phyloP scores from a whole-genome alignment of 2,329 filamentous ascomycete species.

The Chalara sp. region DNA sequence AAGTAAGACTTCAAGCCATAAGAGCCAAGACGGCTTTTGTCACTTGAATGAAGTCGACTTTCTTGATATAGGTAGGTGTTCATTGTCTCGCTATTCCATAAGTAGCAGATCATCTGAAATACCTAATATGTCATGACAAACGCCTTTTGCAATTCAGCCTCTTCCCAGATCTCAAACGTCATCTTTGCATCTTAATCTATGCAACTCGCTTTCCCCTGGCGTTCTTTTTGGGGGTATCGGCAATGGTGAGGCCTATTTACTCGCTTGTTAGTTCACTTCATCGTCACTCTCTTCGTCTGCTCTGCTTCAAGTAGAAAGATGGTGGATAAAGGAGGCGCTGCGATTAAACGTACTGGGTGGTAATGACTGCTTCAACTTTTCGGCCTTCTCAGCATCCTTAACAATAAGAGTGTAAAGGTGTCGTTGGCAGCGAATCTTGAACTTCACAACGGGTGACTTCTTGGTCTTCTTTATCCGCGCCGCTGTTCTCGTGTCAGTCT shows the following conservation, averaged over 20 bases:
- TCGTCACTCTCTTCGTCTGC: slow-evolving; percentile 2
- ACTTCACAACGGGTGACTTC: slow-evolving; percentile 91
- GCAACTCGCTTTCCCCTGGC: slow-evolving; percentile 29
- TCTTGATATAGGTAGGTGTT: too few relatives aligned
- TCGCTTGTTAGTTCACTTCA: slow-evolving; percentile 2
- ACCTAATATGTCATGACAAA: slow-evolving; percentile 15
- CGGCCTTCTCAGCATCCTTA: slow-evolving; percentile 98
- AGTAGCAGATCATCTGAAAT: slow-evolving; percentile 12
- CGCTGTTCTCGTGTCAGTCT: slow-evolving; percentile 43
- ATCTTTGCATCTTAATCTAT: slow-evolving; percentile 11
- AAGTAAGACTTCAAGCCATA: too few relatives aligned
- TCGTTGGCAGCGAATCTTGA: slow-evolving; percentile 98
- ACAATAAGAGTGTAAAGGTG: slow-evolving; percentile 97
- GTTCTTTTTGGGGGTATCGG: slow-evolving; percentile 58
- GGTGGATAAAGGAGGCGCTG: too few relatives aligned
- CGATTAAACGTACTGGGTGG: slow-evolving; percentile 73
- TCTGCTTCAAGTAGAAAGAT: too few relatives aligned
- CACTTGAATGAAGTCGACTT: too few relatives aligned
- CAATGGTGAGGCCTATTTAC: slow-evolving; percentile 46
- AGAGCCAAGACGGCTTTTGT: too few relatives aligned
- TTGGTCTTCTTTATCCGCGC: slow-evolving; percentile 95
- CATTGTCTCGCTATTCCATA: slow-evolving; percentile 15
- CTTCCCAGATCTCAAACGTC: slow-evolving; percentile 1
- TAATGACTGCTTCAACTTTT: slow-evolving; percentile 99
- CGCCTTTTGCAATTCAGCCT: slow-evolving; percentile 13